Percentiles rank a stretch among this genome's conserved stretches.
phyloP scores from a whole-genome alignment of 108 stramenopile species.

The Cyclotella cryptica region DNA sequence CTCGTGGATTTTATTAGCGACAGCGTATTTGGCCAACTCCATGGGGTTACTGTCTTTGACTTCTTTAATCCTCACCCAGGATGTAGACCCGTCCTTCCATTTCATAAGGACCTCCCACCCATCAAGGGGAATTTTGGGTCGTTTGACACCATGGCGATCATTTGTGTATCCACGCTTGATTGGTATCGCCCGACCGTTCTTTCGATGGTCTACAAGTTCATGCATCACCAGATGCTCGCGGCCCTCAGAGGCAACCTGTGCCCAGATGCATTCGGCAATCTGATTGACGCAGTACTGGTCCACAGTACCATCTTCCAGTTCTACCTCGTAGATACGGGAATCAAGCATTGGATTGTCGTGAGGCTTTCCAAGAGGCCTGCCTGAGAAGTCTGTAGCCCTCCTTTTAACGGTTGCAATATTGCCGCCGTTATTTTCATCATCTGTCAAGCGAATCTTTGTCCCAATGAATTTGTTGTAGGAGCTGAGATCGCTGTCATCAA shows the following conservation, averaged over 20 bases:
- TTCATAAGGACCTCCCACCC: slow-evolving; percentile 42
- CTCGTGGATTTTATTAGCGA: slow-evolving; percentile 8
- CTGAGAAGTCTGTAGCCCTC: background rate
- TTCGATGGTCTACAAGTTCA: slow-evolving; percentile 46
- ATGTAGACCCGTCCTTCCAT: slow-evolving; percentile 28
- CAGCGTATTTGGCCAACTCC: slow-evolving; percentile 43
- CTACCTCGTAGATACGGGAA: slow-evolving; percentile 46
- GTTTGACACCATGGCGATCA: background rate
- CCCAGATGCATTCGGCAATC: slow-evolving; percentile 52
- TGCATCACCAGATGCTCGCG: slow-evolving; percentile 15
- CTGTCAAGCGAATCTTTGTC: background rate
- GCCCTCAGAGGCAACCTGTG: slow-evolving; percentile 48
- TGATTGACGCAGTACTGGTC: slow-evolving; percentile 44
- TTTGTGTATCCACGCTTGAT: background rate
- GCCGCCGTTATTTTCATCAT: background rate
- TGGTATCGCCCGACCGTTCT: slow-evolving; percentile 5
- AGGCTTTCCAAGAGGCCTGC: slow-evolving; percentile 34
- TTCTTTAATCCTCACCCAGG: slow-evolving; percentile 10
- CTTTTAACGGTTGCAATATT: slow-evolving; percentile 2
- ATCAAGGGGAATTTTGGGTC: slow-evolving; percentile 5
- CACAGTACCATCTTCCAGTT: slow-evolving; percentile 45
- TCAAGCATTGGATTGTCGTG: slow-evolving; percentile 58
- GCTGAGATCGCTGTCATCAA: background rate
- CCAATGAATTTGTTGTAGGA: slow-evolving; percentile 15
- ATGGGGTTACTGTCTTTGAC: slow-evolving; percentile 43